These are phyloP conservation scores for Penicillium odoratum DNA, from an alignment of 495 filamentous ascomycete species.

Conservation along the genomic window DNA sequence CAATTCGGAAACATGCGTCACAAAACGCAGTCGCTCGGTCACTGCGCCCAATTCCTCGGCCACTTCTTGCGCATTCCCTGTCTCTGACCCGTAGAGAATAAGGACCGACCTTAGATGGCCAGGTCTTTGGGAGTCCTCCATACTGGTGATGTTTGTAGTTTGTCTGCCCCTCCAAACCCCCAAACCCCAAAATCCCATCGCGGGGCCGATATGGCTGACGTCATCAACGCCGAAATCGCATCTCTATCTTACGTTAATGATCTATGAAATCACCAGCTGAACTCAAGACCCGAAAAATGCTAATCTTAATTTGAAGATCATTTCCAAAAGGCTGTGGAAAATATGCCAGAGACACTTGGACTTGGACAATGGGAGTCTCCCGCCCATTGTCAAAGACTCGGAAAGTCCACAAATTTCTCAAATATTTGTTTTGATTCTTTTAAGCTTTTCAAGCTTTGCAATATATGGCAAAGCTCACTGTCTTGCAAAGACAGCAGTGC, in stretches of 20 bases:
- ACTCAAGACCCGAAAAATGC: background rate
- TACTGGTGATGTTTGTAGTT: slow-evolving; percentile 17
- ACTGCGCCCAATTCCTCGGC: slow-evolving; percentile 78
- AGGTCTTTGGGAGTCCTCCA: slow-evolving; percentile 27
- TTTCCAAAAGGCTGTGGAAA: no score
- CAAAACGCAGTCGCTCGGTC: slow-evolving; percentile 73
- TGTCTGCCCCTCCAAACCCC: slow-evolving; percentile 13
- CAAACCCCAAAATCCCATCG: slow-evolving; percentile 14
- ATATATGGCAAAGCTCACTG: no score
- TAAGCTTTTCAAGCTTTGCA: no score
- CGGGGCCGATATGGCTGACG: slow-evolving; percentile 26
- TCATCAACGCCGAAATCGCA: slow-evolving; percentile 23
- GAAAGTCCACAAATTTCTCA: no score
- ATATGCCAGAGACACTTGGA: no score
- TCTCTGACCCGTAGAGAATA: slow-evolving; percentile 91
- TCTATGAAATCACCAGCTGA: background rate
- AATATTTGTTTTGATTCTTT: no score
- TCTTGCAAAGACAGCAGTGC: no score
- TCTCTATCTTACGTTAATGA: no score
- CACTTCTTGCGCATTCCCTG: slow-evolving; percentile 86
- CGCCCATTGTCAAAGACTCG: no score
- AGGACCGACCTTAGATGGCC: slow-evolving; percentile 57
- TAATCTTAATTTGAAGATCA: no score
- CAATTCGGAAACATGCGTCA: slow-evolving; percentile 70
- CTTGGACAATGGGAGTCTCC: no score